These are phyloP conservation scores for Periconia sp. DNA, from an alignment of 2,329 filamentous ascomycete genomes.

Conservation along the genomic window DNA sequence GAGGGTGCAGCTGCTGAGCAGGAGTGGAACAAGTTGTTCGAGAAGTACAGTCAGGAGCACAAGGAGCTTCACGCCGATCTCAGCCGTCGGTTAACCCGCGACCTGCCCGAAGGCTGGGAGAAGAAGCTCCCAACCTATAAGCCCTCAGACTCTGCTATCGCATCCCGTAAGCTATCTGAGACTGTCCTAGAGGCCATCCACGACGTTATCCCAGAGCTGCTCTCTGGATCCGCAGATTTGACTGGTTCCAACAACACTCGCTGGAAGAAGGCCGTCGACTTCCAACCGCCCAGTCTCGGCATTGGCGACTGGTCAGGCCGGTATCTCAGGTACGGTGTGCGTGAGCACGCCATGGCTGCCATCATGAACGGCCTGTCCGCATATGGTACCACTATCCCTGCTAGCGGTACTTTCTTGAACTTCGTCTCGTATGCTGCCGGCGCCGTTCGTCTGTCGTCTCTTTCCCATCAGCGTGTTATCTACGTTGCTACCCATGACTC, in stretches of 20 bases:
- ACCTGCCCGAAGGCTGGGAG: slow-evolving; percentile 96
- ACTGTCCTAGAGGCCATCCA: slow-evolving; percentile 89
- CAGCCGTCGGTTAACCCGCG: slow-evolving; percentile 75
- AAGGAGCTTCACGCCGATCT: slow-evolving; percentile 82
- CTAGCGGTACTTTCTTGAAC: slow-evolving; percentile 97
- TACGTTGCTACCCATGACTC: slow-evolving; percentile 99
- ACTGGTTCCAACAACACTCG: slow-evolving; percentile 98
- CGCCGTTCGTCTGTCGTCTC: slow-evolving; percentile 89
- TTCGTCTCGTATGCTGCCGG: slow-evolving; percentile 98
- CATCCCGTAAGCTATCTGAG: slow-evolving; percentile 96
- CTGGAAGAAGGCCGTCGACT: slow-evolving; percentile 96
- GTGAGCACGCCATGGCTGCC: slow-evolving; percentile 90
- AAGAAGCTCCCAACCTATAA: slow-evolving; percentile 92
- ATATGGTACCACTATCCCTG: slow-evolving; percentile 94
- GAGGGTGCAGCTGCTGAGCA: slow-evolving; percentile 88
- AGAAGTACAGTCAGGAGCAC: slow-evolving; percentile 83
- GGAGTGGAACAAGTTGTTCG: slow-evolving; percentile 93
- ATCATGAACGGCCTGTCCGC: slow-evolving; percentile 95
- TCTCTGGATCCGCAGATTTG: slow-evolving; percentile 96
- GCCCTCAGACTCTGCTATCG: slow-evolving; percentile 80
- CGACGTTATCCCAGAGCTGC: slow-evolving; percentile 80
- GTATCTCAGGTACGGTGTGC: slow-evolving; percentile 91
- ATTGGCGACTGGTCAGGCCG: slow-evolving; percentile 91
- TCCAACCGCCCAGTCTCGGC: slow-evolving; percentile 86
- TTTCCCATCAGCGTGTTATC: slow-evolving; percentile 89